These are phyloP conservation scores for Hibiscus trionum DNA, from an alignment of 345 rosid species.

Conservation along the genomic window DNA sequence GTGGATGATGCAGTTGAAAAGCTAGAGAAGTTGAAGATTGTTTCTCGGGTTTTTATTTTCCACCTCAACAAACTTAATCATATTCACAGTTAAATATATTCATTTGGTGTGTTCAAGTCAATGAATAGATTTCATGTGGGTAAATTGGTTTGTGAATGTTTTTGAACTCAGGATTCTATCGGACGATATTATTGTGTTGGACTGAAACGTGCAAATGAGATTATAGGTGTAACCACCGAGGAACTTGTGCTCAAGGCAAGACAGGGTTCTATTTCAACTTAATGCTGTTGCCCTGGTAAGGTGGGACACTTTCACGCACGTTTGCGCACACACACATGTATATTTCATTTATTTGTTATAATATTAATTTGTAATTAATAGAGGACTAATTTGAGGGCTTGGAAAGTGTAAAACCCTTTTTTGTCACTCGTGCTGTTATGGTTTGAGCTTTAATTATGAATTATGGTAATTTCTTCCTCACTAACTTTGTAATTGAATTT, in stretches of 20 bases:
- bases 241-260: slow-evolving; percentile 81
- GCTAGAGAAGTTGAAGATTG: slow-evolving; percentile 78
- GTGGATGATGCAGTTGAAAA: slow-evolving; percentile 90
- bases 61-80: not conserved
- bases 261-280: slow-evolving; percentile 37
- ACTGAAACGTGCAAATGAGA: slow-evolving; percentile 79
- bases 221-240: slow-evolving; percentile 82
- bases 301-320: not conserved
- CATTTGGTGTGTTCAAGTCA: not conserved
- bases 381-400: not conserved
- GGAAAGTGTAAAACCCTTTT: not conserved
- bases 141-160: not conserved
- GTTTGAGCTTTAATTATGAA: not conserved
- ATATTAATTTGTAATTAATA: not conserved
- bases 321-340: too few relatives aligned
- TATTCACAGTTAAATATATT: not conserved
- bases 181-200: slow-evolving; percentile 70
- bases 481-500: not conserved
- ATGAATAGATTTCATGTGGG: not conserved
- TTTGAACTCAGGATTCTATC: slow-evolving; percentile 53
- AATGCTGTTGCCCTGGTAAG: slow-evolving; percentile 19
- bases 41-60: slow-evolving; percentile 31
- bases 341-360: too few relatives aligned
- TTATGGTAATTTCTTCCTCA: not conserved
- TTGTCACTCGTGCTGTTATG: not conserved